Evolutionary conservation across 768 basidiomycete species (phyloP), one percentile per base, ranked within the genome.

Genomic region (Tylopilus rubrobrunneus): DNA sequence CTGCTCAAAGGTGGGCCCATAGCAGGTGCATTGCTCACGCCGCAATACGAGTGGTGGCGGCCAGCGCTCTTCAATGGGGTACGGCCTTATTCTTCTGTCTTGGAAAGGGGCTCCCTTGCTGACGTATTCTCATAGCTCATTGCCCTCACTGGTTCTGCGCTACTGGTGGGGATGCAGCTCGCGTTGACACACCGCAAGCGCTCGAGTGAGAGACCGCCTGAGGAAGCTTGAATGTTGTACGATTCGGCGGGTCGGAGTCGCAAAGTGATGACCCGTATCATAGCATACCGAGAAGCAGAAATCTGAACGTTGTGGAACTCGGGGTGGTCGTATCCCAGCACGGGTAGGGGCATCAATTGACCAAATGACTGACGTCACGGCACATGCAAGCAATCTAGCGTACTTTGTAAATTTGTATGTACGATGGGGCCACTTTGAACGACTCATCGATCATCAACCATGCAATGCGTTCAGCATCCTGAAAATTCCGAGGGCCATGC

Each of bases 391-490:
- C 25, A 25, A 25, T 25, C 25, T 25, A 19, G 19, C 19, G 19
- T 19, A 19, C 19, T 19, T 19, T 19, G 19, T 19, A 19, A 19
- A 19, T 19, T 19, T 19, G 19, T 19, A 19, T 19, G 2, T 25
- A 25, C 25, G 25, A 25, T 25, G 25, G 25, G 5, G 25, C 25
- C 25, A 25, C 25, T 25, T 25, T 5, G 2, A 5, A 5, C 25
- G 25, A 25, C 25, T 25, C 25, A 25, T 25, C 25, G 25, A 25
- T 25, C 25, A 53, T 56, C 40, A 70, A 29, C 69, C 57, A 55
- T 88, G 88, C 10, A 87, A 57, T 15, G 65, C 62, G 61, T 92
- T 92, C 48, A 92, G 67, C 2, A 68, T 53, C 64, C 76, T 74
- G 62, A 92, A 86, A 5, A 79, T 79, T 9, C 27, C 48, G 4